These are phyloP conservation scores for Dictyostelium brefeldianum DNA, from an alignment of 78 protist genomes.

Conservation along the genomic window DNA sequence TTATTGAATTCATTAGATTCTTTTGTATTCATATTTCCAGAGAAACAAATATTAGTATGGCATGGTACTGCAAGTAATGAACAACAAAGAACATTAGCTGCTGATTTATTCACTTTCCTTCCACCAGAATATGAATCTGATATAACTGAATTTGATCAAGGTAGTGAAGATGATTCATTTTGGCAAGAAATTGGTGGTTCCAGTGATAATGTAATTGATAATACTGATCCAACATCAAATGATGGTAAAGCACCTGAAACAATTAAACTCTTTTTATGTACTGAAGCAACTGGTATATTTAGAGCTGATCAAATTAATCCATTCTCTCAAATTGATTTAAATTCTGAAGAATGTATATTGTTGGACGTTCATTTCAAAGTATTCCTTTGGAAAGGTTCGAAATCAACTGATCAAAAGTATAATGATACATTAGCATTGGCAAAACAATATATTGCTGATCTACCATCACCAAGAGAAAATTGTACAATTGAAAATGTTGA, in stretches of 20 bases:
- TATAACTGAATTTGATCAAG: slow-evolving; percentile 58
- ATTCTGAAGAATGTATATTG: slow-evolving; percentile 38
- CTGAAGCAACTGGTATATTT: slow-evolving; percentile 64
- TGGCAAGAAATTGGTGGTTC: slow-evolving; percentile 72
- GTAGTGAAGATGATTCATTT: slow-evolving; percentile 45
- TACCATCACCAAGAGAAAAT: background rate
- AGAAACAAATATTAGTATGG: slow-evolving; percentile 64
- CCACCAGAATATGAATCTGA: slow-evolving; percentile 75
- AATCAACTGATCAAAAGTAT: slow-evolving; percentile 51
- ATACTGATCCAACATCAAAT: background rate
- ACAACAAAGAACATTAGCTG: slow-evolving; percentile 36
- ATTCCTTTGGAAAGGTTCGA: slow-evolving; percentile 67
- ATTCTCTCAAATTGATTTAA: slow-evolving; percentile 67
- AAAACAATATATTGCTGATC: slow-evolving; percentile 26
- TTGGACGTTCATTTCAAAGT: slow-evolving; percentile 20
- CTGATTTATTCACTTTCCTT: slow-evolving; percentile 60
- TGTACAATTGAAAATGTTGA: background rate
- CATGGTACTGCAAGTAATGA: slow-evolving; percentile 42
- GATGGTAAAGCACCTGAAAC: slow-evolving; percentile 25
- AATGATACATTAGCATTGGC: slow-evolving; percentile 19
- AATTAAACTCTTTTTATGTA: slow-evolving; percentile 26
- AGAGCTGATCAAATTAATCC: slow-evolving; percentile 69
- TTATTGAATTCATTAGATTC: slow-evolving; percentile 45
- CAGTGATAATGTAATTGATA: background rate
- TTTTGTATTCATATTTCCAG: slow-evolving; percentile 43